Conservation (phyloP, 1,139 yeast species). For the Scheffersomyces titani region DNA sequence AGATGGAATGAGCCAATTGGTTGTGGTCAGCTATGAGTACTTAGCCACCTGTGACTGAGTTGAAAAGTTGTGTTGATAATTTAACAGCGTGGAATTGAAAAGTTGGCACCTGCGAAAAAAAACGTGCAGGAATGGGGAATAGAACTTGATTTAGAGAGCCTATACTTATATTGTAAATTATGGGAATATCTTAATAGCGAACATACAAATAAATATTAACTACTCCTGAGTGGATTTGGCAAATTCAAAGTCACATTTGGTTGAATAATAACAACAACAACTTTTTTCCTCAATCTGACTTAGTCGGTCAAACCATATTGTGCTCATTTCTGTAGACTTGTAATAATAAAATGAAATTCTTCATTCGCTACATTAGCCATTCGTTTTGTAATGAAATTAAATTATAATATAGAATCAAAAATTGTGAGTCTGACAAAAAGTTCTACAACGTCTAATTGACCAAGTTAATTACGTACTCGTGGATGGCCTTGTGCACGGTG, state of each 20-base stretch:
- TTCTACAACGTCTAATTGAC: conserved; percentile 6
- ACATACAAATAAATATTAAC: too few species aligned
- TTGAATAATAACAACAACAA: too few species aligned
- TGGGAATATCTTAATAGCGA: too few species aligned
- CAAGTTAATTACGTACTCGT: conserved; percentile 27
- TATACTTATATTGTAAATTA: too few species aligned
- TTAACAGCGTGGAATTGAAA: background rate
- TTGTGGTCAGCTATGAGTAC: background rate
- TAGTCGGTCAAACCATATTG: too few species aligned
- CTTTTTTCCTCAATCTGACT: too few species aligned
- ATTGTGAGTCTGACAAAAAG: background rate
- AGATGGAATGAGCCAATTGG: background rate
- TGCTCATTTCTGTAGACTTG: too few species aligned
- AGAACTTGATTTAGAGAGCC: too few species aligned
- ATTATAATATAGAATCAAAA: background rate
- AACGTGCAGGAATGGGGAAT: background rate
- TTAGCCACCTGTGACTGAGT: background rate
- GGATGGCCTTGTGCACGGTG: conserved; percentile 36
- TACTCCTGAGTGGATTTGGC: too few species aligned
- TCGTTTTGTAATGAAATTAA: background rate
- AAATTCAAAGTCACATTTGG: too few species aligned
- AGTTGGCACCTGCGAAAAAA: background rate
- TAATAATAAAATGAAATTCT: too few species aligned
- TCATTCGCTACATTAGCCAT: too few species aligned
- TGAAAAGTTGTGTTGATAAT: background rate